Evolutionary conservation across 2,329 filamentous ascomycete species (phyloP).

Genomic region (Cryoendolithus antarcticus): DNA sequence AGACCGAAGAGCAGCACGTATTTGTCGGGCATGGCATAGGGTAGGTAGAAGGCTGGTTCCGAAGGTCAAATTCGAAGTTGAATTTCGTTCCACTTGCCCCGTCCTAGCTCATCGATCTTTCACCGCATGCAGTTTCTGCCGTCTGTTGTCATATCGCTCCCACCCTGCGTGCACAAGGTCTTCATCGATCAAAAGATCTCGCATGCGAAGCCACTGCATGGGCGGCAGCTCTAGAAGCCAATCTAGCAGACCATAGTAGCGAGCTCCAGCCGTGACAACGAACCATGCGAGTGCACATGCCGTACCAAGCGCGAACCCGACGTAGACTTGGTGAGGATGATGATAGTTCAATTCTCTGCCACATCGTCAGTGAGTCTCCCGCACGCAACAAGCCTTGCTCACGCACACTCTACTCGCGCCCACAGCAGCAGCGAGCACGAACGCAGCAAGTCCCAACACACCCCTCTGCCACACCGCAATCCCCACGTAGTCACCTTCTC

Average conservation of each 20-base stretch:
- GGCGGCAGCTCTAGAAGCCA: constrained; percentile 58
- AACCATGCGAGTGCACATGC: constrained; percentile 72
- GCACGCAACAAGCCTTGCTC: not conserved
- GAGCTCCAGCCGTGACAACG: constrained; percentile 50
- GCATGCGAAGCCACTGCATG: constrained; percentile 54
- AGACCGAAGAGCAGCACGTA: constrained; percentile 1
- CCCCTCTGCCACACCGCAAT: constrained; percentile 51
- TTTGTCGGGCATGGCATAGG: too few relatives aligned
- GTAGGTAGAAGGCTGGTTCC: too few relatives aligned
- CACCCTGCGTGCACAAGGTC: constrained; percentile 85
- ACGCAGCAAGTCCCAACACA: constrained; percentile 32
- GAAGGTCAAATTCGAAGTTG: too few relatives aligned
- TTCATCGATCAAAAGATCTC: constrained; percentile 78
- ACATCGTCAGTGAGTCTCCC: not conserved
- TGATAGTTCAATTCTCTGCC: constrained; percentile 60
- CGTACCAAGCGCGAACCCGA: constrained; percentile 59
- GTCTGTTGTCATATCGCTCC: constrained; percentile 64
- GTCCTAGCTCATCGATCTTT: too few relatives aligned
- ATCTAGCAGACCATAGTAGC: constrained; percentile 56
- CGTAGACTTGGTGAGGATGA: constrained; percentile 75
- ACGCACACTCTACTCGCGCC: constrained; percentile 71
- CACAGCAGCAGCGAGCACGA: constrained; percentile 38
- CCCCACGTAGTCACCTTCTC: constrained; percentile 26
- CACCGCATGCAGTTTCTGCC: not conserved
- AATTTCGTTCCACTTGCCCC: too few relatives aligned